Evolutionary conservation across 495 filamentous ascomycete species (phyloP).

Genomic region (Penicillium daleae): DNA sequence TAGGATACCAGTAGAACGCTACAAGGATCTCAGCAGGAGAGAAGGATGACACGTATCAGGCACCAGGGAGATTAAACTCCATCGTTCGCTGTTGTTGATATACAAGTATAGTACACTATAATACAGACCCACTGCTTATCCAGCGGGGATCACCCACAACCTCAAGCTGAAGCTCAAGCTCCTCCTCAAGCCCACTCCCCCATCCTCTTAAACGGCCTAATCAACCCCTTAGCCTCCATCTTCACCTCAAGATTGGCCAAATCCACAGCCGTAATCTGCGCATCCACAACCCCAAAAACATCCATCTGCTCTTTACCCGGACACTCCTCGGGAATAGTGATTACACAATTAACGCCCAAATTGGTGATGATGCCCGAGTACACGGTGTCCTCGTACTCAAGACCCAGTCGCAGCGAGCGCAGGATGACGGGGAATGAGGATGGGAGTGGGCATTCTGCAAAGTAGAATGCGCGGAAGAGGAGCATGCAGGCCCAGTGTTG

Average conservation of each 20-base stretch:
- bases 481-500: constrained; percentile 70
- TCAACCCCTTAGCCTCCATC: constrained; percentile 55
- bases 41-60: background rate
- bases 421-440: constrained; percentile 62
- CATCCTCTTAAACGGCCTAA: constrained; percentile 44
- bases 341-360: constrained; percentile 37
- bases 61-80: background rate
- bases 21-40: no score
- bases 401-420: constrained; percentile 36
- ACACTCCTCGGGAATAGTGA: constrained; percentile 33
- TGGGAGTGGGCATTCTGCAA: constrained; percentile 67
- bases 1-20: background rate
- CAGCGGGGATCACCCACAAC: no score
- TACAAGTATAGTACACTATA: constrained; percentile 22
- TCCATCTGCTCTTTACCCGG: constrained; percentile 37
- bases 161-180: background rate
- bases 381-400: constrained; percentile 33
- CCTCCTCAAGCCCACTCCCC: constrained; percentile 40
- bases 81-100: background rate
- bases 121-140: constrained; percentile 13
- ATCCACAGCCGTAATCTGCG: constrained; percentile 61
- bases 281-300: constrained; percentile 58
- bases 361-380: constrained; percentile 38
- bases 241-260: constrained; percentile 50
- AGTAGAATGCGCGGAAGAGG: constrained; percentile 75